Evolutionary conservation across 1,139 yeast genomes (phyloP).

Genomic region (Suhomyces coccinellae): DNA sequence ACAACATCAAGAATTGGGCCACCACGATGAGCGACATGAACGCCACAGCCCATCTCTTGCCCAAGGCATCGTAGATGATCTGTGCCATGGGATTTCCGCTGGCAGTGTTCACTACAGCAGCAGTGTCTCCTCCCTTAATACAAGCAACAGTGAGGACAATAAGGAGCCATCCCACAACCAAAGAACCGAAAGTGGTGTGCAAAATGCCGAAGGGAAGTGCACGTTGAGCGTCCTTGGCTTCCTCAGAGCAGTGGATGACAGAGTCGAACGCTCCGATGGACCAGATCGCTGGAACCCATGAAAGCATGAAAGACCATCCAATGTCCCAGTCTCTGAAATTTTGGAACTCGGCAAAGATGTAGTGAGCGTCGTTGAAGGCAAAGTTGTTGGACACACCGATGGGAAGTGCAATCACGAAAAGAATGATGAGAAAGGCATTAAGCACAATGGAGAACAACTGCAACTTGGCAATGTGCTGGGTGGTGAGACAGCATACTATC

Average conservation of each 20-base stretch:
- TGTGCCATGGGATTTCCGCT: conserved; percentile 66
- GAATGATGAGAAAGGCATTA: conserved; percentile 53
- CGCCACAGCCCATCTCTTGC: conserved; percentile 68
- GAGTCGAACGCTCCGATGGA: conserved; percentile 36
- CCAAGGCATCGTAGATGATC: conserved; percentile 62
- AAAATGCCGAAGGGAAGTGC: conserved; percentile 38
- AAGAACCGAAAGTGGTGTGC: conserved; percentile 46
- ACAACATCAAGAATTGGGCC: conserved; percentile 69
- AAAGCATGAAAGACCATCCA: conserved; percentile 53
- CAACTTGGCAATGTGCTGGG: conserved; percentile 42
- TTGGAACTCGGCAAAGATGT: conserved; percentile 50
- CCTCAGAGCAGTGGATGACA: conserved; percentile 35
- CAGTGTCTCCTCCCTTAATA: conserved; percentile 51
- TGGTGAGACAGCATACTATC: conserved; percentile 31
- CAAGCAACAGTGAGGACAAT: conserved; percentile 55
- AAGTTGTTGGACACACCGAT: conserved; percentile 41
- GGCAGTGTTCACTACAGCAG: conserved; percentile 35
- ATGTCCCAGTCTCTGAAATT: conserved; percentile 58
- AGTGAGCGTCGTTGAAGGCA: conserved; percentile 39
- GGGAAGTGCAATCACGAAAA: conserved; percentile 70
- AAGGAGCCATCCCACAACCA: conserved; percentile 60
- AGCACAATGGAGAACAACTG: conserved; percentile 60
- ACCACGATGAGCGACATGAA: conserved; percentile 59
- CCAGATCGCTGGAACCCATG: conserved; percentile 37
- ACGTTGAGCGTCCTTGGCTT: conserved; percentile 28